Evolutionary conservation across 192 early-diverging fungal species (phyloP), one percentile per base, ranked within the genome.

Genomic region (Entomortierella chlamydospora): DNA sequence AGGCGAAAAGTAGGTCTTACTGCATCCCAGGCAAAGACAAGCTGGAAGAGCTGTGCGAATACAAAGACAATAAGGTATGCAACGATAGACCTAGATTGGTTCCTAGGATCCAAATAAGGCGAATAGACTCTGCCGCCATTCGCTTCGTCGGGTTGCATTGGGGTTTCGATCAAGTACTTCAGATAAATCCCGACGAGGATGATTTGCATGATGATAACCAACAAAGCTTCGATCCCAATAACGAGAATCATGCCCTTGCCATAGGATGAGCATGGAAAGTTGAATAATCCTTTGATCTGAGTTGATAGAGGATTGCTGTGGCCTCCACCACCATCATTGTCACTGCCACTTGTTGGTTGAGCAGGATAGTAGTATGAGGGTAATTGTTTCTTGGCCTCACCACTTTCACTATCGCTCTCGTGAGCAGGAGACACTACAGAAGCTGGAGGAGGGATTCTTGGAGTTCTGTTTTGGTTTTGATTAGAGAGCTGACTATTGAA

Each of bases 51-150:
- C 78, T 90, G 90, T 3, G 91, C 87, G 45, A 91, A 79, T 57
- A 90, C 87, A 68, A 94, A 94, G 55, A 94, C 88, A 60, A 91
- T 87, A 42, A 93, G 67, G 56, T 94, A 94, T 26, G 91, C 88
- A 26, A 91, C 89, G 20, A 93, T 88, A 26, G 76, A 64, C 17
- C 76, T 45, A 41, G 76, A 79, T 26, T 59, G 56, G 28, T 79
- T 79, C 6, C 39, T 30, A 5, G 25, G 7, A 29, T 79, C 76
- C 50, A 70, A 63, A 39, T 70, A 70, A 0, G 76, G 57, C 1
- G 68, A 50, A 3, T 61, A 25, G 2, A 17, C 11, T 0, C 23
- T 20, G 20, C 41, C 20, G 3, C 29, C 23, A 23, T 53, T 61
- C 0, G 37, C 18, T 2, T 50, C 63, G 2, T 1, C 10, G 0